A percentile compares a stretch with the other conserved stretches of the same genome.
Conservation (phyloP, 768 basidiomycete species). For the Lactarius quietus region DNA sequence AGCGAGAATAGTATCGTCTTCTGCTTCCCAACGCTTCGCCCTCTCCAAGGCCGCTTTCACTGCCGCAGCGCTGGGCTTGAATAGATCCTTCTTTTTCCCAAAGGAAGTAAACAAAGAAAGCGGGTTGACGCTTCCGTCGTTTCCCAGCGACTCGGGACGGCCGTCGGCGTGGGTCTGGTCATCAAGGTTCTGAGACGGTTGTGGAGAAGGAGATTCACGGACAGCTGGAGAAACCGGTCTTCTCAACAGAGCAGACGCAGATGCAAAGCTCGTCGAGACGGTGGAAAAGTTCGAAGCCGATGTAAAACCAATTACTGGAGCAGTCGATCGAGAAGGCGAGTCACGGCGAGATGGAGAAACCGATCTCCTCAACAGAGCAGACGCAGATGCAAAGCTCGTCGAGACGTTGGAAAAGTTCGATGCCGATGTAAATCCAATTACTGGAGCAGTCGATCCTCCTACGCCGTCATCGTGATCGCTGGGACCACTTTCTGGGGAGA, state of each 20-base stretch:
- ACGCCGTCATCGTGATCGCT: neutral
- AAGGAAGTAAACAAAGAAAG: slow-evolving; percentile 16
- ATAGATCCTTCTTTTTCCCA: slow-evolving; percentile 15
- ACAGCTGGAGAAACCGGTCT: neutral
- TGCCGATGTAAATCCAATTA: slow-evolving; percentile 14
- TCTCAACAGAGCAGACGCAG: slow-evolving; percentile 10
- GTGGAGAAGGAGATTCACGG: neutral
- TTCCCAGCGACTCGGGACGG: neutral
- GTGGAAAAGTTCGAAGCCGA: slow-evolving; percentile 14
- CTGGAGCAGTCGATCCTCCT: neutral
- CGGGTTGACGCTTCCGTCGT: neutral
- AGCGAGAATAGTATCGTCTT: slow-evolving; percentile 3
- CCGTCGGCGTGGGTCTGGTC: neutral
- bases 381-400: slow-evolving; percentile 9
- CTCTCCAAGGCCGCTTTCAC: slow-evolving; percentile 11
- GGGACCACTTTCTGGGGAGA: neutral
- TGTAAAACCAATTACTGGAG: slow-evolving; percentile 7
- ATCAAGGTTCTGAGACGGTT: neutral
- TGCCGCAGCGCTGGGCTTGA: slow-evolving; percentile 18
- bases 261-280: neutral
- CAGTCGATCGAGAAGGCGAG: neutral
- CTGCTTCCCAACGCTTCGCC: slow-evolving; percentile 19
- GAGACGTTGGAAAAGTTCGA: slow-evolving; percentile 7
- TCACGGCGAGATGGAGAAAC: neutral
- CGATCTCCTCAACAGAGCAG: neutral